Evolutionary conservation across 2,329 filamentous ascomycete genomes (phyloP).

Genomic region (Trichophaea hybrida): DNA sequence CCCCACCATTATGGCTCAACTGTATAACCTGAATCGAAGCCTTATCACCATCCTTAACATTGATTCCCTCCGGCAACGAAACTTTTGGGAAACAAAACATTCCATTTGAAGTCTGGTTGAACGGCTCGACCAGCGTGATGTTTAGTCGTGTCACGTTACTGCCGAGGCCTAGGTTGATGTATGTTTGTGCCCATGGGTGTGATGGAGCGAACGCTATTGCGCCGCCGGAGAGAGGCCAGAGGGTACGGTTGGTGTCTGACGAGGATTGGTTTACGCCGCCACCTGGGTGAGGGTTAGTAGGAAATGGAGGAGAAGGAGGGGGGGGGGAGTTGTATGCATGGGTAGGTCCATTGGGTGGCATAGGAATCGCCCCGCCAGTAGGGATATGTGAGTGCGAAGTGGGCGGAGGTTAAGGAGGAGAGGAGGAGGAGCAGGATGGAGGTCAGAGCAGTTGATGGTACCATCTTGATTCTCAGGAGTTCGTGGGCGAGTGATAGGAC

Average conservation of each 20-base stretch:
- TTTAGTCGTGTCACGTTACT: slow-evolving; percentile 34
- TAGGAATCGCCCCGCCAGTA: slow-evolving; percentile 38
- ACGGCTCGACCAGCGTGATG: slow-evolving; percentile 33
- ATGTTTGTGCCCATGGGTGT: slow-evolving; percentile 35
- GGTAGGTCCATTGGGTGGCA: slow-evolving; percentile 29
- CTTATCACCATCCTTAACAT: slow-evolving; percentile 31
- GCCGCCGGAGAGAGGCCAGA: slow-evolving; percentile 36
- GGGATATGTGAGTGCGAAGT: slow-evolving; percentile 44
- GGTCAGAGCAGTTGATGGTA: not conserved
- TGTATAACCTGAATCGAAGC: slow-evolving; percentile 37
- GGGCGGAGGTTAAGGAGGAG: slow-evolving; percentile 37
- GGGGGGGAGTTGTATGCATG: slow-evolving; percentile 29
- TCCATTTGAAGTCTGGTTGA: slow-evolving; percentile 38
- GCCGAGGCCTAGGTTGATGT: slow-evolving; percentile 36
- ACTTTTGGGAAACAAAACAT: slow-evolving; percentile 35
- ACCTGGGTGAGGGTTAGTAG: slow-evolving; percentile 32
- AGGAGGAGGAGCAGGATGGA: slow-evolving; percentile 29
- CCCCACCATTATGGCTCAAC: slow-evolving; percentile 31
- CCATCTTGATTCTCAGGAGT: not conserved
- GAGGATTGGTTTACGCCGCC: slow-evolving; percentile 37
- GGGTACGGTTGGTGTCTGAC: slow-evolving; percentile 33
- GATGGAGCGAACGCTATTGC: slow-evolving; percentile 32
- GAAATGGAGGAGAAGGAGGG: not conserved
- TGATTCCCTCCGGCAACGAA: slow-evolving; percentile 27
- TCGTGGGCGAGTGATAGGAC: not conserved